These are phyloP conservation scores for Cadophora gregata DNA, from an alignment of 2,329 filamentous ascomycete species.

Conservation along the genomic window DNA sequence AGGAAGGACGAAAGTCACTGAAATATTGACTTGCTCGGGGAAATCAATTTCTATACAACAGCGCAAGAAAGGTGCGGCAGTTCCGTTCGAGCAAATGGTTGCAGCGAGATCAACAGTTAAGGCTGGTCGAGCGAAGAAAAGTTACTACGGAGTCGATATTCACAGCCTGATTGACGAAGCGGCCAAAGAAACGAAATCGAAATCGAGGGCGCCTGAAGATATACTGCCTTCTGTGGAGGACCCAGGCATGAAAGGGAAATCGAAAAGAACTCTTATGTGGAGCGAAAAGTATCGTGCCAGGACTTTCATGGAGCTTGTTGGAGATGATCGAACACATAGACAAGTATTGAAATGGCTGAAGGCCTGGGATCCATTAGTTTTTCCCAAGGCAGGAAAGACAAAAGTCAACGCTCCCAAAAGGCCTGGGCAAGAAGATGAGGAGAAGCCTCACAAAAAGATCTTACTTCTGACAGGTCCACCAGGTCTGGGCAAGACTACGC, in stretches of 20 bases:
- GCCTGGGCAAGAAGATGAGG: constrained; percentile 60
- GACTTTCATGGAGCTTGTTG: constrained; percentile 91
- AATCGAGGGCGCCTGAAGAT: constrained; percentile 30
- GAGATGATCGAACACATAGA: constrained; percentile 92
- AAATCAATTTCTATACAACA: constrained; percentile 60
- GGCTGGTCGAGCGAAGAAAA: constrained; percentile 71
- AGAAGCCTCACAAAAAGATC: constrained; percentile 84
- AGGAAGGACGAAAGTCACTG: constrained; percentile 28
- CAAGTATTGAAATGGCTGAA: constrained; percentile 93
- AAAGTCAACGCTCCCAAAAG: constrained; percentile 54
- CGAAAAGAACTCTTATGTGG: constrained; percentile 71
- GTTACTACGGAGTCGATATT: constrained; percentile 93
- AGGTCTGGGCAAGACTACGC: constrained; percentile 91
- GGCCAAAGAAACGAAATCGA: constrained; percentile 19
- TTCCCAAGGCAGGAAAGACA: constrained; percentile 69
- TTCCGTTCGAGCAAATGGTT: constrained; percentile 70
- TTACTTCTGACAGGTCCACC: constrained; percentile 90
- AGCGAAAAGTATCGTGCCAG: constrained; percentile 96
- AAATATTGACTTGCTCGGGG: constrained; percentile 51
- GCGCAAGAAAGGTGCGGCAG: constrained; percentile 52
- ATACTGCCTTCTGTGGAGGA: constrained; percentile 50
- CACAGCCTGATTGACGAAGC: constrained; percentile 76
- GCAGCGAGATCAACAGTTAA: constrained; percentile 70
- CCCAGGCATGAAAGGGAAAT: constrained; percentile 32
- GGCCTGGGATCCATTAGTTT: constrained; percentile 90